phyloP scores from a whole-genome alignment of 2,329 filamentous ascomycete species.

The Exophiala mesophila region DNA sequence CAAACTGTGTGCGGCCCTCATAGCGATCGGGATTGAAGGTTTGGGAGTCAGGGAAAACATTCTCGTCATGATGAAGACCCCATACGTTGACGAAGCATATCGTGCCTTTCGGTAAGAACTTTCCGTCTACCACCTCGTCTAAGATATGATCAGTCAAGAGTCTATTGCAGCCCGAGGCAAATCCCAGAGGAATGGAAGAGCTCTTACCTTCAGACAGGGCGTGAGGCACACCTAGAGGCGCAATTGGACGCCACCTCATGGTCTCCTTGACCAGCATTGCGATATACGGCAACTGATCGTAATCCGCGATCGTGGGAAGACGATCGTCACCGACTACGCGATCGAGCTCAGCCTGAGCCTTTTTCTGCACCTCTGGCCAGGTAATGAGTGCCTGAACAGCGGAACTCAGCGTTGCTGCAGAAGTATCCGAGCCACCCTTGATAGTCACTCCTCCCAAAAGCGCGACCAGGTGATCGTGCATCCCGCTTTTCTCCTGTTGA shows the following conservation, averaged over 20 bases:
- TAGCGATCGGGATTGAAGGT: constrained; percentile 39
- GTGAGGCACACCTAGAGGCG: constrained; percentile 45
- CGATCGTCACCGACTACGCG: constrained; percentile 31
- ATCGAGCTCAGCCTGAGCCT: constrained; percentile 42
- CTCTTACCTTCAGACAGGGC: constrained; percentile 40
- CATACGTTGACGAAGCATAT: constrained; percentile 43
- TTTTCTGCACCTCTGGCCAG: constrained; percentile 40
- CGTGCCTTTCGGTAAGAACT: constrained; percentile 44
- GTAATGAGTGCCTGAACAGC: constrained; percentile 47
- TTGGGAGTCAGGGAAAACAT: constrained; percentile 37
- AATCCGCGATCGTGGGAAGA: constrained; percentile 30
- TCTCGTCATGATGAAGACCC: constrained; percentile 40
- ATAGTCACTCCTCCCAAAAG: constrained; percentile 13
- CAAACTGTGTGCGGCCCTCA: constrained; percentile 20
- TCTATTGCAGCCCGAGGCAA: neutral
- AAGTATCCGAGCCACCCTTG: constrained; percentile 39
- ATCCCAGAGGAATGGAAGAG: neutral
- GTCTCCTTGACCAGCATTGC: constrained; percentile 30
- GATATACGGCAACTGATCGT: constrained; percentile 30
- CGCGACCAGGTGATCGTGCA: constrained; percentile 1
- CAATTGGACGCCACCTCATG: constrained; percentile 38
- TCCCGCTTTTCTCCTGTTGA: constrained; percentile 17
- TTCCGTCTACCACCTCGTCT: constrained; percentile 46
- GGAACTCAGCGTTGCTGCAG: constrained; percentile 43
- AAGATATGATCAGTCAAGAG: neutral